Evolutionary conservation across 1,284 basidiomycete species (phyloP).

Genomic region (Fistulina hepatica): DNA sequence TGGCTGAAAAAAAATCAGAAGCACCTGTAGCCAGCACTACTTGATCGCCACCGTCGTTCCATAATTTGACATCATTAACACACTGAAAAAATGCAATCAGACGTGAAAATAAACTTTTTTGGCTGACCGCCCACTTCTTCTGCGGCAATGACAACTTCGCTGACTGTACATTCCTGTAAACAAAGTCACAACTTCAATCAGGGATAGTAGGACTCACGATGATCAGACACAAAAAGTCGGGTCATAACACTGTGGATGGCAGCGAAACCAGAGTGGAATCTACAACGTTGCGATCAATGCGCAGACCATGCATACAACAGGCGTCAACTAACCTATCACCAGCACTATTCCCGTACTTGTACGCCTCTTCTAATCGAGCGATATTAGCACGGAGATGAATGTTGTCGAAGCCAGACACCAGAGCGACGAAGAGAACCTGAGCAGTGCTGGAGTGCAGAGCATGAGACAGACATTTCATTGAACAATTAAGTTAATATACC

Average conservation of each 20-base stretch:
- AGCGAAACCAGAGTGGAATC: slow-evolving; percentile 51
- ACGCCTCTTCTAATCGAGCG: slow-evolving; percentile 47
- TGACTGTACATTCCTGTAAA: slow-evolving; percentile 32
- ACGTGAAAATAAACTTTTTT: too few relatives aligned
- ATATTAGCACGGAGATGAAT: slow-evolving; percentile 52
- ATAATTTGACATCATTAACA: slow-evolving; percentile 41
- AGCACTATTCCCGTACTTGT: slow-evolving; percentile 53
- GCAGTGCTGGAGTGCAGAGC: slow-evolving; percentile 38
- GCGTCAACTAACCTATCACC: slow-evolving; percentile 43
- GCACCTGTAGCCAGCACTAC: slow-evolving; percentile 44
- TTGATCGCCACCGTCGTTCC: slow-evolving; percentile 36
- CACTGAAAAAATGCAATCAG: slow-evolving; percentile 28
- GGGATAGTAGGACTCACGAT: slow-evolving; percentile 31
- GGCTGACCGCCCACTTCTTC: slow-evolving; percentile 51
- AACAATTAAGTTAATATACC: slow-evolving; percentile 25
- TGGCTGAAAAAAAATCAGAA: slow-evolving; percentile 8
- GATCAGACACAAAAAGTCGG: slow-evolving; percentile 51
- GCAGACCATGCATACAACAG: neutral
- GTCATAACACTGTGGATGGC: slow-evolving; percentile 41
- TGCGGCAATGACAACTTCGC: slow-evolving; percentile 43
- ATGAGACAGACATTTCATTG: slow-evolving; percentile 6
- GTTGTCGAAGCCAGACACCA: slow-evolving; percentile 59
- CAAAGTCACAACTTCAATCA: slow-evolving; percentile 3
- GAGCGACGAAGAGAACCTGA: slow-evolving; percentile 44
- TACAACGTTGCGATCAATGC: slow-evolving; percentile 16